These are phyloP conservation scores for Fagus sylvatica DNA, from an alignment of 306 rosid species.

Conservation along the genomic window DNA sequence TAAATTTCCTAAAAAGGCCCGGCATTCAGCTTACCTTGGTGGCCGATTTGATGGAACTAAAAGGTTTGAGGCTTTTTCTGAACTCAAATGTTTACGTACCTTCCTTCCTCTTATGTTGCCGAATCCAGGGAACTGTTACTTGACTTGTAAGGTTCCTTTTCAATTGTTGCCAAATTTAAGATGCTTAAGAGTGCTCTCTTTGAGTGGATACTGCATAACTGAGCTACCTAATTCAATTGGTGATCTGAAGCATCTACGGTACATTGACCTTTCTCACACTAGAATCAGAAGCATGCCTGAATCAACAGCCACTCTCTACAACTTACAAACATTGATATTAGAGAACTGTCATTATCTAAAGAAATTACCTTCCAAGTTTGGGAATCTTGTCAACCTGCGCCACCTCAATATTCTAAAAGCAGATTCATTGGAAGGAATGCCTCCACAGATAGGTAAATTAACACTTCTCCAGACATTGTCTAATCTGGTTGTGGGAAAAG, in stretches of 20 bases:
- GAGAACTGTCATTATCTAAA: not conserved
- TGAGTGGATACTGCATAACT: not conserved
- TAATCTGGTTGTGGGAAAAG: not conserved
- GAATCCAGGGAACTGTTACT: conserved; percentile 42
- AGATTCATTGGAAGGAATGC: not conserved
- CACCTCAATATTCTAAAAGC: not conserved
- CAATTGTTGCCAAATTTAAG: not conserved
- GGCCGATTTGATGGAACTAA: not conserved
- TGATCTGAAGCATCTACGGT: conserved; percentile 10
- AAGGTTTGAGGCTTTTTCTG: not conserved
- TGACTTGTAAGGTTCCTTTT: not conserved
- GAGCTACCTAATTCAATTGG: not conserved
- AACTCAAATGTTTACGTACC: conserved; percentile 60
- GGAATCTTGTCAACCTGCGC: not conserved
- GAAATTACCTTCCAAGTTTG: not conserved
- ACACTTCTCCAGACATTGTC: not conserved
- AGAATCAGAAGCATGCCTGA: not conserved
- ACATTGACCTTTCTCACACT: conserved; percentile 3
- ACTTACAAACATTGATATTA: conserved; percentile 13
- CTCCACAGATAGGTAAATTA: not conserved
- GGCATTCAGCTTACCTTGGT: not conserved
- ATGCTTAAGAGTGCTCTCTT: not conserved
- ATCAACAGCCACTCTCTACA: not conserved
- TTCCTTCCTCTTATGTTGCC: conserved; percentile 30
- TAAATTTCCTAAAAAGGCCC: not conserved